Evolutionary conservation across 2,329 filamentous ascomycete species (phyloP), one percentile per base, ranked within the genome.

Genomic region (Lachnellula subtilissima): DNA sequence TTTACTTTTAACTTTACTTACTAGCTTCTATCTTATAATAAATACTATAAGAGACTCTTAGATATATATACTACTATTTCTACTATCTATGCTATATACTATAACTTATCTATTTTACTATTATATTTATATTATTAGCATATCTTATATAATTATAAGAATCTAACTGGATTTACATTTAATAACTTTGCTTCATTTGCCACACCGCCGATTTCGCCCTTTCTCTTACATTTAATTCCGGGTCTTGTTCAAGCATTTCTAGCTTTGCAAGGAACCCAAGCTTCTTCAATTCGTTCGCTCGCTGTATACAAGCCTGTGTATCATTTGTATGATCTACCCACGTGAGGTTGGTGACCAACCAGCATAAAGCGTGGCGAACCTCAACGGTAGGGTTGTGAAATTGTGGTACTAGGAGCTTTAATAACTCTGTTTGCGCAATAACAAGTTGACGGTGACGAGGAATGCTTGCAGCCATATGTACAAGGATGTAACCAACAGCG

Each of bases 391-490:
- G 81, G 71, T 91, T 89, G 47, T 77, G 81, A 65, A 94, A 88
- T 54, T 96, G 85, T 15, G 83, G 82, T 8, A 87, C 80, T 48
- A 96, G 77, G 48, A 87, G 81, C 65, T 82, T 84, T 57, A 97
- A 78, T 4, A 97, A 76, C 12, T 87, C 82, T 2, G 83, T 87
- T 71, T 97, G 91, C 3, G 85, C 79, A 52, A 95, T 83, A 11
- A 96, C 78, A 15, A 90, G 74, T 67, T 92, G 85, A 54, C 91
- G 85, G 71, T 97, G 91, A 32, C 83, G 81, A 3, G 91, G 85
- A 12, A 86, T 78, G 61, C 90, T 90, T 9, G 92, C 93, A 17
- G 91, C 91, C 65, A 97, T 84, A 73, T 97, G 91, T 14, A 94
- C 87, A 49, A 97, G 78, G 55, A 97, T 86, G 69, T 86, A 94